A percentile compares a stretch with the other conserved stretches of the same genome.
Evolutionary conservation across 2,329 filamentous ascomycete species (phyloP).

Genomic region (Dothidotthia symphoricarpi): DNA sequence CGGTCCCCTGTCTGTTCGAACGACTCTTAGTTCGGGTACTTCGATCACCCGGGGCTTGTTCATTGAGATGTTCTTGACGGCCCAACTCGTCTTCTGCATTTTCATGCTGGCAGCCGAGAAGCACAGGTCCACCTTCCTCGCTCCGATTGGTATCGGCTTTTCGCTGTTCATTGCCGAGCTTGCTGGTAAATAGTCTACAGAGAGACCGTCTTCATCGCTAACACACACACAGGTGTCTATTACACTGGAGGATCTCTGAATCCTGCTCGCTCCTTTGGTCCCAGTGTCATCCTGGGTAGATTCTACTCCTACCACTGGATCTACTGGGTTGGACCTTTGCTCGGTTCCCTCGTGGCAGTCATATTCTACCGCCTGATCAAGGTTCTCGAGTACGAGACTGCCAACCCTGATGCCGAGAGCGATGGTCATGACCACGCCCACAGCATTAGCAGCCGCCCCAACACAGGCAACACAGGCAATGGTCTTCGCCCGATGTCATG

Average conservation of each 20-base stretch:
- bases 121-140: conserved; percentile 42
- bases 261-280: conserved; percentile 51
- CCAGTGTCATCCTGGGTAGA: conserved; percentile 44
- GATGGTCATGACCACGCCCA: conserved; percentile 42
- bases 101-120: conserved; percentile 48
- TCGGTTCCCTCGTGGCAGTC: conserved; percentile 49
- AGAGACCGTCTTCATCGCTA: conserved; percentile 1
- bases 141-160: conserved; percentile 46
- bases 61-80: conserved; percentile 53
- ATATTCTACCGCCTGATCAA: conserved; percentile 53
- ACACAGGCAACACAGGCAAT: too few species aligned
- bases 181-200: conserved; percentile 29
- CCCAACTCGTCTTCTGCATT: conserved; percentile 52
- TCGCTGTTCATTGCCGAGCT: conserved; percentile 50
- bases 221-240: conserved; percentile 40
- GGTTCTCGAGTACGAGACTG: conserved; percentile 51
- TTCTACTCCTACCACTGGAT: conserved; percentile 53
- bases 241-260: conserved; percentile 51
- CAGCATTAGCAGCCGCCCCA: conserved; percentile 26
- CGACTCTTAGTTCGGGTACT: conserved; percentile 44
- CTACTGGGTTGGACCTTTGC: conserved; percentile 51
- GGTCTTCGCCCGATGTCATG: too few species aligned
- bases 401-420: conserved; percentile 50
- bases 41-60: conserved; percentile 48
- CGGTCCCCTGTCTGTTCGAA: conserved; percentile 47